Percentiles rank a stretch among this genome's conserved stretches.
phyloP scores from a whole-genome alignment of 176 grass and related monocot species.

The Alopecurus myosuroides region DNA sequence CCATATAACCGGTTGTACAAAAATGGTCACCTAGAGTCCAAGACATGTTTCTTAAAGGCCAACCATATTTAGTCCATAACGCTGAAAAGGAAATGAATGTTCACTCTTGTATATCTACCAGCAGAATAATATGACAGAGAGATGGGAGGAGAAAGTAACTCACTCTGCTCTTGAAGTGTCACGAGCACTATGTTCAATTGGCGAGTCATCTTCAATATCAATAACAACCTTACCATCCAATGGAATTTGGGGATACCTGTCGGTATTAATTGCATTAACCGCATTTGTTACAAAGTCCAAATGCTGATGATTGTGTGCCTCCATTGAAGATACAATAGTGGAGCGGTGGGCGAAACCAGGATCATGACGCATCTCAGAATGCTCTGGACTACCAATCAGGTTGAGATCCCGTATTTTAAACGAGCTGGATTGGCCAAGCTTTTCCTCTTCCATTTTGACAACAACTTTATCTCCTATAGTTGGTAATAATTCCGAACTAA shows the following conservation, averaged over 20 bases:
- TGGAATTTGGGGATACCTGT: slow-evolving; percentile 33
- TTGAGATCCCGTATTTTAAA: slow-evolving; percentile 96
- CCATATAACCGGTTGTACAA: slow-evolving; percentile 13
- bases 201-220: slow-evolving; percentile 78
- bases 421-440: slow-evolving; percentile 44
- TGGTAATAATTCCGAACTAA: slow-evolving; percentile 26
- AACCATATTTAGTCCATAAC: neutral
- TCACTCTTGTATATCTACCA: neutral
- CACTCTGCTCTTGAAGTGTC: slow-evolving; percentile 67
- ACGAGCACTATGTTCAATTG: slow-evolving; percentile 39
- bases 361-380: slow-evolving; percentile 65
- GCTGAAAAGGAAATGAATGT: neutral
- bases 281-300: slow-evolving; percentile 40
- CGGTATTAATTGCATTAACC: slow-evolving; percentile 21
- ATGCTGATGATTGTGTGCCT: slow-evolving; percentile 34
- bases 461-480: slow-evolving; percentile 27
- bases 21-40: neutral
- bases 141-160: slow-evolving; percentile 22
- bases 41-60: neutral
- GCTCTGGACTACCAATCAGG: slow-evolving; percentile 64
- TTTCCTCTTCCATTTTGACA: slow-evolving; percentile 49
- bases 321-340: slow-evolving; percentile 22
- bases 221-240: slow-evolving; percentile 58
- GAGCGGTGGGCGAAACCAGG: slow-evolving; percentile 35
- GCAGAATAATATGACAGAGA: neutral